Evolutionary conservation across 352 stramenopile genomes (phyloP), one percentile per base, ranked within the genome.

Genomic region (Nothophytophthora sp.): DNA sequence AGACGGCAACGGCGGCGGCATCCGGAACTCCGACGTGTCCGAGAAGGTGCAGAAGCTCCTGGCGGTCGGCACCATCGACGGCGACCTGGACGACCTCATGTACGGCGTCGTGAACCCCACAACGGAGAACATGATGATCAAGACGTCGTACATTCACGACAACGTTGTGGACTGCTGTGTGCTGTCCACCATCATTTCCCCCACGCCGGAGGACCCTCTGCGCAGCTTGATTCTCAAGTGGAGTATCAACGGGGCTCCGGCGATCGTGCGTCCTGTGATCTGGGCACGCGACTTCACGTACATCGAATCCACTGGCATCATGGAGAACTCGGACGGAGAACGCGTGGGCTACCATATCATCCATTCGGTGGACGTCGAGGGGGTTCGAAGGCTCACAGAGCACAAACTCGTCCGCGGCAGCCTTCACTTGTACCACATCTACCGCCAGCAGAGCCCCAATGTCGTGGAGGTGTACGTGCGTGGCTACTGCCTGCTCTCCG

Each of bases 171-270:
- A 60, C 36, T 60, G 41, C 35, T 24, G 23, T 5, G 51, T 60
- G 34, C 42, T 53, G 11, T 24, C 32, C 12, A 47, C 53, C 5
- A 46, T 78, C 16, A 40, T 63, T 11, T 29, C 39, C 8, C 63
- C 66, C 13, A 65, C 66, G 11, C 18, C 27, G 6, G 50, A 62
- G 22, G 50, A 58, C 36, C 50, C 50, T 9, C 35, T 51, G 39
- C 50, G 41, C 28, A 43, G 32, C 13, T n/a, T 58, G n/a, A n/a
- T 36, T n/a, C 50, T 58, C 50, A 58, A 58, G 50, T 58, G 50
- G 50, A 44, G 29, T 22, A 25, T 58, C 28, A 58, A 60, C 3
- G 50, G 41, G 13, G 32, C 40, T 5, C 41, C 50, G 4, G n/a
- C 34, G 22, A 28, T 57, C 25, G 38, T 49, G 3, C 48, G 36